Base-by-base conservation (phyloP, 1,284 basidiomycete genomes). In the Heterobasidion annosum region DNA sequence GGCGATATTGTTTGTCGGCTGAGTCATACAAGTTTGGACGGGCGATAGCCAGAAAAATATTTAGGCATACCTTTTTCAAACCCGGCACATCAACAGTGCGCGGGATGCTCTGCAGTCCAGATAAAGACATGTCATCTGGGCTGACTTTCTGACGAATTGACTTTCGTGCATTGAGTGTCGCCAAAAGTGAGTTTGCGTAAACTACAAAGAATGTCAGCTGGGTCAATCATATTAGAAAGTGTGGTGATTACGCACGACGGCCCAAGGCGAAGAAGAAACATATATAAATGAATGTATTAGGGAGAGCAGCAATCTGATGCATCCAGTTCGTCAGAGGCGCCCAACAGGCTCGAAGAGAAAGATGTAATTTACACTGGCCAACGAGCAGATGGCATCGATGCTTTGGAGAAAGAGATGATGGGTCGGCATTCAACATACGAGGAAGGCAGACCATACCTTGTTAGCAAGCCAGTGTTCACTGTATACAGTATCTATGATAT, bases 211-310 rank as follows among this genome's bases (percentile, higher is more conserved):
- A 13, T 47, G 18, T 59, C 10, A 57, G 44, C 53, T 12, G 53
- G 18, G 55, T 37, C 15, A 47, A 45, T 48, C 8, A 34, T 15
- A 32, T 15, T 50, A 10, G 37, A 34, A 37, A 16, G 19, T 7
- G 9, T 37, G 45, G 33, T 42, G n/a, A 16, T 43, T 34, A 68
- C 68, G 57, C 59, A 79, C 78, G 61, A 59, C 78, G 71, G 57
- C 80, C 79, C 40, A 81, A 66, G 55, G 73, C 73, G 68, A 81
- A 81, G 64, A 77, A 81, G 65, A 81, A 81, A 44, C 75, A 71
- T 32, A 79, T 79, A 63, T 81, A 81, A 54, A 81, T 74, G 58
- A 80, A 68, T 3, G 76, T 77, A 48, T 72, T 62, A 4, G 73
- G 75, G 63, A 73, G 72, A 2, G 70, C 64, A 10, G 77, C 59